These are phyloP conservation scores for Candida frijolesensis DNA, from an alignment of 1,139 yeast species.

Conservation along the genomic window DNA sequence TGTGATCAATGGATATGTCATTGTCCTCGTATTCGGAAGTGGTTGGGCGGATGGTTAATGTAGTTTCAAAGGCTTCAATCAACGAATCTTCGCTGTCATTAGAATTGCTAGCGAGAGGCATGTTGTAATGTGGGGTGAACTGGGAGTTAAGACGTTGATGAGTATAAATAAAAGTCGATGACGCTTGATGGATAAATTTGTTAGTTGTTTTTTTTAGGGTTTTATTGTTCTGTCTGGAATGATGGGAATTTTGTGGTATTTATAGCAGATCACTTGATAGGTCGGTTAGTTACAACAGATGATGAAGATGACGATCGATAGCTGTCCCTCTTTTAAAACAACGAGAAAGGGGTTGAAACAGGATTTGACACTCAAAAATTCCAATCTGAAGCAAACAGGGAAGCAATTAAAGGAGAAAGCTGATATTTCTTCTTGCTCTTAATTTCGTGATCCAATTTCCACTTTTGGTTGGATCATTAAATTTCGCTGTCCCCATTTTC, in stretches of 20 bases:
- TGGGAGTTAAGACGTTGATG: neutral
- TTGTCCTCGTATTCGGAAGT: constrained; percentile 39
- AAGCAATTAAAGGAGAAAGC: neutral
- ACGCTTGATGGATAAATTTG: neutral
- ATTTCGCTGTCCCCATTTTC: neutral
- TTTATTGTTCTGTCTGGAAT: neutral
- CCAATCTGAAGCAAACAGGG: neutral
- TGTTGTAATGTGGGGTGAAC: neutral
- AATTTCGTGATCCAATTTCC: neutral
- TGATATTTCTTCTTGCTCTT: neutral
- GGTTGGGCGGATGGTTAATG: constrained; percentile 46
- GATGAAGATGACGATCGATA: neutral
- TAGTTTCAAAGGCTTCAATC: constrained; percentile 51
- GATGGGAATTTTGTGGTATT: neutral
- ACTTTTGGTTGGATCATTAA: neutral
- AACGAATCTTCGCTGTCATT: constrained; percentile 50
- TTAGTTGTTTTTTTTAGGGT: neutral
- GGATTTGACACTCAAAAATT: neutral
- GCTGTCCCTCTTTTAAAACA: neutral
- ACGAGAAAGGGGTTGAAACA: neutral
- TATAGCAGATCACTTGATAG: neutral
- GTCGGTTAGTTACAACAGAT: too few relatives aligned
- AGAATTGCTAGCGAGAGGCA: constrained; percentile 14
- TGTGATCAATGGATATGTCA: constrained; percentile 49
- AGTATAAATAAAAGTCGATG: neutral